Percentiles rank a stretch among this genome's conserved stretches.
Evolutionary conservation across 2,329 filamentous ascomycete species (phyloP).

Genomic region (Phymatotrichopsis omnivora): DNA sequence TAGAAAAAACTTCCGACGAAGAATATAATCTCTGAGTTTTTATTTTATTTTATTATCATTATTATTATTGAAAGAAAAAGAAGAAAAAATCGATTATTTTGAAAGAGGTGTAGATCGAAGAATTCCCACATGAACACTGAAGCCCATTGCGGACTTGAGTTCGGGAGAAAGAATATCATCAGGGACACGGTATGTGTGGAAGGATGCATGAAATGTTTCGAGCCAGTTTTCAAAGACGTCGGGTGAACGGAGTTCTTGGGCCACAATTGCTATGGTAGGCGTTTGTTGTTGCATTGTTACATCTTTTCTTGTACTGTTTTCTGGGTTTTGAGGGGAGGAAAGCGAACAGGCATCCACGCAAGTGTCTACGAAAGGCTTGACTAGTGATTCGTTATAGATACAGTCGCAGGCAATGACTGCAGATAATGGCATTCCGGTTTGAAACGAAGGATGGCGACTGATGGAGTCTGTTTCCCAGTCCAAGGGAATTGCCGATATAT

Average conservation of each 20-base stretch:
- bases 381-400: conserved; percentile 83
- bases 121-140: conserved; percentile 20
- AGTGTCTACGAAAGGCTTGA: conserved; percentile 70
- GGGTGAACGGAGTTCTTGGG: conserved; percentile 76
- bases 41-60: background rate
- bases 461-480: conserved; percentile 69
- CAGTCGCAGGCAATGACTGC: conserved; percentile 79
- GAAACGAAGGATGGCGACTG: conserved; percentile 39
- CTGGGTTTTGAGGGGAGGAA: conserved; percentile 24
- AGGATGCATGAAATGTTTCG: conserved; percentile 52
- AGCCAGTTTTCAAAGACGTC: conserved; percentile 82
- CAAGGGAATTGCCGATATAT: conserved; percentile 50
- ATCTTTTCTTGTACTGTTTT: conserved; percentile 19
- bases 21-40: conserved; percentile 5
- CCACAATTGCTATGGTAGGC: conserved; percentile 66
- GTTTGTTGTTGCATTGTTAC: conserved; percentile 18
- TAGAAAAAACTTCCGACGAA: conserved; percentile 2
- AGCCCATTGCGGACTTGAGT: conserved; percentile 42
- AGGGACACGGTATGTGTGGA: conserved; percentile 66
- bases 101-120: conserved; percentile 6
- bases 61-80: background rate
- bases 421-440: conserved; percentile 48
- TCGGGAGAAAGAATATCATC: conserved; percentile 50
- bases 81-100: background rate
- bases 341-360: conserved; percentile 60